Conservation (phyloP, 139 green algal species). For the Chlamydomonas schloesseri region DNA sequence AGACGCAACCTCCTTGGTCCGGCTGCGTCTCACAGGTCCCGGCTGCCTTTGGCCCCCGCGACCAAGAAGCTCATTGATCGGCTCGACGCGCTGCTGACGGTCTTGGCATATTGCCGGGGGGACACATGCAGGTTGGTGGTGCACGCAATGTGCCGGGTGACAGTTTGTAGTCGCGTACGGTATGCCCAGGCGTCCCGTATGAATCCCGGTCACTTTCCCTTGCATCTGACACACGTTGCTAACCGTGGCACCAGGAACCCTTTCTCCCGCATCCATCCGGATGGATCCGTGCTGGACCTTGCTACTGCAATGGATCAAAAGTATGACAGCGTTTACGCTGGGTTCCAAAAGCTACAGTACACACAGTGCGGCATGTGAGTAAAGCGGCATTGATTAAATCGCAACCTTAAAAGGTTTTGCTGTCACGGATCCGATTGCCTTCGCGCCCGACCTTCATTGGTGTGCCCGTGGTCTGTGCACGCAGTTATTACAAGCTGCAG, state of each 20-base stretch:
- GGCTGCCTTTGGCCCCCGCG: neutral
- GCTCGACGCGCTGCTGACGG: neutral
- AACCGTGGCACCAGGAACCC: neutral
- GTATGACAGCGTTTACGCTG: neutral
- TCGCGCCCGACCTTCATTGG: no score
- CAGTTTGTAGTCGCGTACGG: no score
- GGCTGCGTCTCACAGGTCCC: neutral
- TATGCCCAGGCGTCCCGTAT: no score
- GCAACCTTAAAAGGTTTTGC: no score
- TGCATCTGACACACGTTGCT: no score
- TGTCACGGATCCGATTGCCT: no score
- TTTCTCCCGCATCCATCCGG: neutral
- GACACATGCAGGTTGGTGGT: neutral
- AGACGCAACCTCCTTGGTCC: neutral
- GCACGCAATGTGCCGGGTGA: no score
- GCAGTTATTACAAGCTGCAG: no score
- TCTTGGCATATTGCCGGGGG: constrained; percentile 17
- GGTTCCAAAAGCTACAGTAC: neutral
- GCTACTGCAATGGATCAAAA: neutral
- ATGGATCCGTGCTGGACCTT: neutral
- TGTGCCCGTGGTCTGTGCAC: no score
- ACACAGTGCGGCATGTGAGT: neutral
- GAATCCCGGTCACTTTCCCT: no score
- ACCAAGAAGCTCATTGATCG: neutral
- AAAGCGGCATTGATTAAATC: no score